Evolutionary conservation across 139 green algal genomes (phyloP).

Genomic region (Penium margaritaceum): DNA sequence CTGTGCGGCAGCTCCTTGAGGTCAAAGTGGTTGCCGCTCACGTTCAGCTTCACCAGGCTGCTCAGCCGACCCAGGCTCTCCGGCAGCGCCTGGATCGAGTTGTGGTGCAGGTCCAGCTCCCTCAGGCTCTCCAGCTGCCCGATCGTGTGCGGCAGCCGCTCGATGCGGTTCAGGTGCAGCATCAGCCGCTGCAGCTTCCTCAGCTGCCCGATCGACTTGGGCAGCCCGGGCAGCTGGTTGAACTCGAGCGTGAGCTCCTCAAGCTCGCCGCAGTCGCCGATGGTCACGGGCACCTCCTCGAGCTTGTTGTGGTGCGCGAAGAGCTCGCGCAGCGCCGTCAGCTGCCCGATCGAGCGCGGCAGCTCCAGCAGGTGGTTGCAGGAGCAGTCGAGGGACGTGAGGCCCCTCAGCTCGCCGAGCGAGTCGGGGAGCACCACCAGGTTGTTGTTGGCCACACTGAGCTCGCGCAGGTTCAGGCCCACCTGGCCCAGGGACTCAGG

Average conservation of each 20-base stretch:
- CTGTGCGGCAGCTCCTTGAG: conserved; percentile 19
- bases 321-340: conserved; percentile 18
- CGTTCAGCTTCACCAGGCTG: conserved; percentile 6
- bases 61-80: conserved; percentile 13
- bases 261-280: conserved; percentile 13
- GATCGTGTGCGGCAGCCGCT: conserved; percentile 19
- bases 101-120: conserved; percentile 30
- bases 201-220: conserved; percentile 22
- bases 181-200: background rate
- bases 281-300: conserved; percentile 22
- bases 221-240: conserved; percentile 19
- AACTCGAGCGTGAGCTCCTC: conserved; percentile 35
- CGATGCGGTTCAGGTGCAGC: conserved; percentile 27
- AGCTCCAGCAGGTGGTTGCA: conserved; percentile 24
- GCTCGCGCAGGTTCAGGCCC: background rate
- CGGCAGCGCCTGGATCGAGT: conserved; percentile 6
- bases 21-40: conserved; percentile 16
- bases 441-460: conserved; percentile 31
- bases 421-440: conserved; percentile 17
- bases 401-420: conserved; percentile 10
- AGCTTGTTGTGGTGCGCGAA: conserved; percentile 35
- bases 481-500: conserved; percentile 10
- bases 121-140: conserved; percentile 31
- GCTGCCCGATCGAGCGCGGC: conserved; percentile 22
- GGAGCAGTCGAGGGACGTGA: conserved; percentile 12